These are phyloP conservation scores for Orbilia quercus DNA, from an alignment of 2,329 filamentous ascomycete genomes.

Conservation along the genomic window DNA sequence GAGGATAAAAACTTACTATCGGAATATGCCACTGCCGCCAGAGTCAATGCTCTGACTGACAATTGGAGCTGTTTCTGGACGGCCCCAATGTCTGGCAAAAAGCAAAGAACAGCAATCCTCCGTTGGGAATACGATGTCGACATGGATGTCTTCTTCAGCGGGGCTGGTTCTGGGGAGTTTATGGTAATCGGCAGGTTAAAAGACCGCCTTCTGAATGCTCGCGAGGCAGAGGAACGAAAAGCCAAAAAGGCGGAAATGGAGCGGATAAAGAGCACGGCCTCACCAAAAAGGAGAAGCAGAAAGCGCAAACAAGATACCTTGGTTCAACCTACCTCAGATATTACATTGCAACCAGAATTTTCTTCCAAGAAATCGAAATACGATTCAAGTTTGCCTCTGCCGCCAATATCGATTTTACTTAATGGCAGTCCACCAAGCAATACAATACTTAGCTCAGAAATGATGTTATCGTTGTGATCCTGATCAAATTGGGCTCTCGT, in stretches of 20 bases:
- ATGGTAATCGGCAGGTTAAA: constrained; percentile 27
- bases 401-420: constrained; percentile 8
- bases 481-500: neutral
- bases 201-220: constrained; percentile 28
- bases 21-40: constrained; percentile 30
- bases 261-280: constrained; percentile 13
- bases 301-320: constrained; percentile 26
- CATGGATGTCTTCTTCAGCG: constrained; percentile 32
- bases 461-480: neutral
- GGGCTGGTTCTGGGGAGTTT: constrained; percentile 20
- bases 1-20: constrained; percentile 29
- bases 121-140: constrained; percentile 36
- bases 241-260: constrained; percentile 28
- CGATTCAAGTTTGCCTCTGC: neutral
- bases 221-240: constrained; percentile 33
- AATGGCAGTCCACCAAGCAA: neutral
- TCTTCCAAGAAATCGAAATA: constrained; percentile 1
- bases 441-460: neutral
- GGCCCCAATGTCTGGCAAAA: constrained; percentile 6
- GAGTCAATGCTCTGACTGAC: constrained; percentile 16
- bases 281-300: constrained; percentile 28
- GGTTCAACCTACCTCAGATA: neutral
- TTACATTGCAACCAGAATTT: neutral
- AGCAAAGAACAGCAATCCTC: constrained; percentile 23
- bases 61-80: constrained; percentile 21